Conservation (phyloP, 1,139 yeast genomes). For the Yueomyces sp. region DNA sequence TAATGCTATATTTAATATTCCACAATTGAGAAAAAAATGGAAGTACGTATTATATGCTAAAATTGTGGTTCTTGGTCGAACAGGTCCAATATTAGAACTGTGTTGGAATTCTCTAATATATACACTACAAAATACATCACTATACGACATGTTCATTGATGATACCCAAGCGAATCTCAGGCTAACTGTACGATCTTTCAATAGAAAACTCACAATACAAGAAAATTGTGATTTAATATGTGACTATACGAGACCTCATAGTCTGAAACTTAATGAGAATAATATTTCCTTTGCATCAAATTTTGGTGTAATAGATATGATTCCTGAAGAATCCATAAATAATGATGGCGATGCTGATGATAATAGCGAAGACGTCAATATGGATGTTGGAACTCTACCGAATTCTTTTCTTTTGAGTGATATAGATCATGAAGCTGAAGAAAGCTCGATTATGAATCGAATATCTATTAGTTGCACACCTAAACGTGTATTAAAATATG, state of each 20-base stretch:
- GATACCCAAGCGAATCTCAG: slow-evolving; percentile 38
- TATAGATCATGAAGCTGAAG: slow-evolving; percentile 74
- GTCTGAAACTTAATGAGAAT: slow-evolving; percentile 27
- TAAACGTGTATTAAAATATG: slow-evolving; percentile 24
- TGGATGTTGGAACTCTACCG: slow-evolving; percentile 13
- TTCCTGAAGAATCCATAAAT: slow-evolving; percentile 21
- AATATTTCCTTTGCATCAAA: slow-evolving; percentile 43
- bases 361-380: slow-evolving; percentile 20
- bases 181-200: slow-evolving; percentile 26
- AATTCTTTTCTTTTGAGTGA: slow-evolving; percentile 40
- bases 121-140: slow-evolving; percentile 45
- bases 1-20: slow-evolving; percentile 1
- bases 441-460: slow-evolving; percentile 27
- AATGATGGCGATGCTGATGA: slow-evolving; percentile 19
- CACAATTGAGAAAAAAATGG: slow-evolving; percentile 31
- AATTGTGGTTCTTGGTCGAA: slow-evolving; percentile 63
- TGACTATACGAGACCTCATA: slow-evolving; percentile 25
- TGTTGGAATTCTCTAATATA: slow-evolving; percentile 59
- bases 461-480: slow-evolving; percentile 23
- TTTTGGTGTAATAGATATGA: slow-evolving; percentile 47
- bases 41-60: slow-evolving; percentile 60
- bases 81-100: slow-evolving; percentile 72
- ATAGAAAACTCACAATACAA: slow-evolving; percentile 33
- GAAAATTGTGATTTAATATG: slow-evolving; percentile 33
- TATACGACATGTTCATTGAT: slow-evolving; percentile 57